Conservation (phyloP, 2,329 filamentous ascomycete genomes). For the Blastomyces emzantsi region DNA sequence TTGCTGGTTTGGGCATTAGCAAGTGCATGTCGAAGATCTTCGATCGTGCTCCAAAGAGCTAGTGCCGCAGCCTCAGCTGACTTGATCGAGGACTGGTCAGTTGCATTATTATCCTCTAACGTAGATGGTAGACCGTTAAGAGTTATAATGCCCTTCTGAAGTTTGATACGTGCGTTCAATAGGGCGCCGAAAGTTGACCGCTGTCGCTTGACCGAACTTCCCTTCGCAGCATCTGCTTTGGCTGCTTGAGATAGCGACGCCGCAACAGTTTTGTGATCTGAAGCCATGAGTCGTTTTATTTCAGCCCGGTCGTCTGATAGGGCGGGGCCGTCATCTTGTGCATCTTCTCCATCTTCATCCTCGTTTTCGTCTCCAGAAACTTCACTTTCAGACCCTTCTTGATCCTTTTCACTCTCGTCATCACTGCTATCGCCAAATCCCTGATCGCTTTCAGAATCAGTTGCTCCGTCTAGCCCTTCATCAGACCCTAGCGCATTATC, state of each 20-base stretch:
- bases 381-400: conserved; percentile 20
- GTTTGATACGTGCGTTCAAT: conserved; percentile 78
- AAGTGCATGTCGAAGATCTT: conserved; percentile 35
- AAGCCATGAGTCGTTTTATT: conserved; percentile 57
- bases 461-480: conserved; percentile 24
- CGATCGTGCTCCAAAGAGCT: conserved; percentile 67
- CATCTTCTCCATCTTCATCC: conserved; percentile 20
- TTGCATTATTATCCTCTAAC: conserved; percentile 32
- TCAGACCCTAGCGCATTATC: conserved; percentile 18
- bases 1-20: conserved; percentile 30
- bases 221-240: conserved; percentile 73
- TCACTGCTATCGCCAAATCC: conserved; percentile 19
- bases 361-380: conserved; percentile 19
- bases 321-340: conserved; percentile 20
- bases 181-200: conserved; percentile 78
- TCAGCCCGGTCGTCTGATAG: conserved; percentile 44
- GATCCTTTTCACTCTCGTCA: conserved; percentile 20
- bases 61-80: conserved; percentile 80
- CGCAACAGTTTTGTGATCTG: conserved; percentile 58
- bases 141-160: conserved; percentile 82
- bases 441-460: conserved; percentile 22
- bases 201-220: conserved; percentile 75
- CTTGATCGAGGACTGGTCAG: conserved; percentile 46
- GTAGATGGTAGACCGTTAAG: conserved; percentile 60
- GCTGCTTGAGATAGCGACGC: conserved; percentile 57